Conservation (phyloP, 202 grass and related monocot genomes). For the Setaria italica region DNA sequence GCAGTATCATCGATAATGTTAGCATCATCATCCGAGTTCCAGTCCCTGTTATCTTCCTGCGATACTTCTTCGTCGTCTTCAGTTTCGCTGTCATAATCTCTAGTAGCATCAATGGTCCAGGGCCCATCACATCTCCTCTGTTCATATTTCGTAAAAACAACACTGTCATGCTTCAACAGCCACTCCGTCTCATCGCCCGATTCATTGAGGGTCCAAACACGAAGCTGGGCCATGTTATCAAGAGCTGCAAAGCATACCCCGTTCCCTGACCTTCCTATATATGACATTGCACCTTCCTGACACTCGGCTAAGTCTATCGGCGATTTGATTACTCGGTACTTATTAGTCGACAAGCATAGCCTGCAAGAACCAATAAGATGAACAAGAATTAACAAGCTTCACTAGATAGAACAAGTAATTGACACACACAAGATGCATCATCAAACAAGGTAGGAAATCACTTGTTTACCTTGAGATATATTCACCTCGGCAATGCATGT, state of each 20-base stretch:
- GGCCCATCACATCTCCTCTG: too few species aligned
- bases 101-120: too few species aligned
- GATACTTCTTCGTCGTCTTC: too few species aligned
- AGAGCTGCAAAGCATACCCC: neutral
- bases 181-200: neutral
- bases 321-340: neutral
- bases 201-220: neutral
- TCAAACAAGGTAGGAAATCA: too few species aligned
- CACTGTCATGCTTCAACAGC: neutral
- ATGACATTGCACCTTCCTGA: neutral
- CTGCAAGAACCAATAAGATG: neutral
- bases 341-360: neutral
- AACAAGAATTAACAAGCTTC: too few species aligned
- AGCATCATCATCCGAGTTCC: too few species aligned
- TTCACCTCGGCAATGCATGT: slow-evolving; percentile 3
- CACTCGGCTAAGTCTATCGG: neutral
- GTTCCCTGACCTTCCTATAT: neutral
- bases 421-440: too few species aligned
- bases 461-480: neutral
- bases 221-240: neutral
- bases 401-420: too few species aligned
- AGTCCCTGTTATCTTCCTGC: too few species aligned
- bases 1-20: too few species aligned
- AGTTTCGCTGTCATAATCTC: too few species aligned
- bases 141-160: too few species aligned